Base-by-base conservation (phyloP, 1,284 basidiomycete species). In the Puccinia polysora region DNA sequence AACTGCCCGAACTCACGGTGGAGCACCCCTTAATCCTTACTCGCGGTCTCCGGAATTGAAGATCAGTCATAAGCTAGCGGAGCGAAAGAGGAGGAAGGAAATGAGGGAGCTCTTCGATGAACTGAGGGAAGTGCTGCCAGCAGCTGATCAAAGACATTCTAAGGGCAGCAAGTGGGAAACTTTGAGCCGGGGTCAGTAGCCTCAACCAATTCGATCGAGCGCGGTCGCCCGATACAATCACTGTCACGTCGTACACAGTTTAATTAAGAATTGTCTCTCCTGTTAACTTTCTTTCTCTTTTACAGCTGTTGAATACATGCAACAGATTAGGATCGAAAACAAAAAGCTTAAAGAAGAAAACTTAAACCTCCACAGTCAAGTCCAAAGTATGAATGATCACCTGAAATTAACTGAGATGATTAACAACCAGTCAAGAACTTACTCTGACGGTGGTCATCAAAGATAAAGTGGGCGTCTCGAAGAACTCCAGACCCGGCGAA, bases 151-250 rank as follows among this genome's bases (percentile, higher is more conserved):
- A 76, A 77, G 80, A 85, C 91, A 70, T 90, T 90, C 40, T 89
- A 91, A 87, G 95, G 96, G 80, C 88, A 90, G 23, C 91, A 97
- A 97, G 82, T 96, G 92, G 93, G 92, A 96, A 82, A 94, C 95
- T 73, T 82, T 96, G 45, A 91, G 87, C 80, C 93, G 94, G 86
- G 89, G 91, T 90, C 76, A 75, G 56, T 25, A 23, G 18, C 32
- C 3, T 30, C 25, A 2, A 6, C 14, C 15, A 23, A 23, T 49
- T 49, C 4, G 47, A 49, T n/a, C 25, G 3, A 20, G n/a, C 18
- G 3, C 25, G n/a, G 28, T 23, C 43, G 20, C 20, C 32, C 32
- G 10, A 40, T 18, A 18, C 49, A 45, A 30, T 25, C 2, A 5
- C 38, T 25, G 15, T 14, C n/a, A 23, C 7, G 3, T 45, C 2